These are phyloP conservation scores for Setaria viridis DNA, from an alignment of 202 grass and related monocot species.

Conservation along the genomic window DNA sequence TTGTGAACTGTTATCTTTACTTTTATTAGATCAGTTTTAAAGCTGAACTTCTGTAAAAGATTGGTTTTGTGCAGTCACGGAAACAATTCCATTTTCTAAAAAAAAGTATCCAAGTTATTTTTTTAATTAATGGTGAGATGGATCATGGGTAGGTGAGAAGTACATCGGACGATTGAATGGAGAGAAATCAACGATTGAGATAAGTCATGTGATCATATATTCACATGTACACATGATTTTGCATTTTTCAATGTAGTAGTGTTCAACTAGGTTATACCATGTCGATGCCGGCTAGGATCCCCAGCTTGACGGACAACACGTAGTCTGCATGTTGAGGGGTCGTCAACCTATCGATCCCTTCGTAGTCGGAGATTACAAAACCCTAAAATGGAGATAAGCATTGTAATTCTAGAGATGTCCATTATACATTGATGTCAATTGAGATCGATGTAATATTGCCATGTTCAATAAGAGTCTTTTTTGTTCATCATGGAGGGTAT, in stretches of 20 bases:
- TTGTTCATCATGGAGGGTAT: not conserved
- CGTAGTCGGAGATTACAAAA: constrained; percentile 67
- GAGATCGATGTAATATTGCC: not conserved
- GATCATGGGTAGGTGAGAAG: too few relatives aligned
- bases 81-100: too few relatives aligned
- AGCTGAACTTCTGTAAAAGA: too few relatives aligned
- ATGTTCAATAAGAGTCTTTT: not conserved
- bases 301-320: constrained; percentile 49
- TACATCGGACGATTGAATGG: too few relatives aligned
- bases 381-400: constrained; percentile 44
- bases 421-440: not conserved
- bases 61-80: too few relatives aligned
- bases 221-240: too few relatives aligned
- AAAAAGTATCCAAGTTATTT: too few relatives aligned
- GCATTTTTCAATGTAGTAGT: not conserved
- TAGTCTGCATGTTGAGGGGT: constrained; percentile 53
- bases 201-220: too few relatives aligned
- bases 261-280: constrained; percentile 47
- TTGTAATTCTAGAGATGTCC: not conserved
- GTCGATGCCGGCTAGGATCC: constrained; percentile 66
- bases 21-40: too few relatives aligned
- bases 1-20: too few relatives aligned
- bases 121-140: too few relatives aligned
- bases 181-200: too few relatives aligned
- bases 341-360: constrained; percentile 62